Evolutionary conservation across 169 alveolate genomes (phyloP).

Genomic region (Cryptosporidium parvum): DNA sequence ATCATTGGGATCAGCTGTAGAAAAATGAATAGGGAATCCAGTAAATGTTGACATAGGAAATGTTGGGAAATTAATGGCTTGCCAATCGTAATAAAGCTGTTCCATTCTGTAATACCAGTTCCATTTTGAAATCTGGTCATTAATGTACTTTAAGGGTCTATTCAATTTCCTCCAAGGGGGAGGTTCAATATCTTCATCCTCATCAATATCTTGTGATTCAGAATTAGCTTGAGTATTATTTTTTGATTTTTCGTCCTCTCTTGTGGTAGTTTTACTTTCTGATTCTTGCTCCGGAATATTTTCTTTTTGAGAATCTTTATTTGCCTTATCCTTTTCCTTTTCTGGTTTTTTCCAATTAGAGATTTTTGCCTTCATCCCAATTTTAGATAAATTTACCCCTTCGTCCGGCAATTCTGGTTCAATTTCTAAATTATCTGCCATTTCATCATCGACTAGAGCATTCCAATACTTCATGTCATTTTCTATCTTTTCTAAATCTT

Average conservation of each 20-base stretch:
- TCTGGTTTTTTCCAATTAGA: conserved; percentile 30
- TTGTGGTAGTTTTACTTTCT: neutral
- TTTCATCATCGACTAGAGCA: conserved; percentile 38
- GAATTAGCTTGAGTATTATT: neutral
- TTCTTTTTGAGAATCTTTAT: conserved; percentile 32
- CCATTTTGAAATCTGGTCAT: conserved; percentile 85
- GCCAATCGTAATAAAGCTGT: conserved; percentile 85
- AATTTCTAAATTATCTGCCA: conserved; percentile 17
- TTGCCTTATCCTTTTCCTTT: conserved; percentile 15
- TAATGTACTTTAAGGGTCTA: conserved; percentile 80
- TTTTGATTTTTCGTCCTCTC: conserved; percentile 34
- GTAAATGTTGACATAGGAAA: conserved; percentile 86
- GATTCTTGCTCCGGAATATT: neutral
- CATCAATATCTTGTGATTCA: conserved; percentile 42
- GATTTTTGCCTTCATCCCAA: conserved; percentile 67
- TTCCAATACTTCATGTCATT: conserved; percentile 47
- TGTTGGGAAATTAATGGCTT: conserved; percentile 83
- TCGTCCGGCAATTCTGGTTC: conserved; percentile 55
- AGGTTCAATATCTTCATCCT: conserved; percentile 71
- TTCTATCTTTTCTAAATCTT: conserved; percentile 9
- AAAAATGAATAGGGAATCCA: conserved; percentile 89
- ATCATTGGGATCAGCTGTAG: conserved; percentile 86
- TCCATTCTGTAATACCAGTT: conserved; percentile 89
- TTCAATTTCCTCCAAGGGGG: conserved; percentile 82
- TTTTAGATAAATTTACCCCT: conserved; percentile 75